Evolutionary conservation across 2,329 filamentous ascomycete species (phyloP), one percentile per base, ranked within the genome.

Genomic region (Lasiodiplodia theobromae): DNA sequence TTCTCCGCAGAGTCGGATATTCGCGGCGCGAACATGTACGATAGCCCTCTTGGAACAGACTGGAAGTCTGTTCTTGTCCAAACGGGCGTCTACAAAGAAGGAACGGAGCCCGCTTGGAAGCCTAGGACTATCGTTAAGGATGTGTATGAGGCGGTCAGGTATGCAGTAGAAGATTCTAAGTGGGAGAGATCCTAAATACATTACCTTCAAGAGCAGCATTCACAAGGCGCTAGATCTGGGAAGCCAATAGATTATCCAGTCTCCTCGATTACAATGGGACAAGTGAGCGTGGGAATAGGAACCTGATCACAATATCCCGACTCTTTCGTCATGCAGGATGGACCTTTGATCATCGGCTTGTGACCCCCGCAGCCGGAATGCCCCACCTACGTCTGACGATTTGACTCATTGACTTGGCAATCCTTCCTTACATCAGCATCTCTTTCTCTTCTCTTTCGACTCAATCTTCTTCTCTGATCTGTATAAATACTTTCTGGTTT

Each of bases 31-130:
- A 97, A 97, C 77, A 86, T 87, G 56, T 97, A 91, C 76, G 75
- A 82, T 54, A 92, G 91, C 71, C 82, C 85, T 4, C 80, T 86
- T 68, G 90, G 90, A 10, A 92, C 89, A n/a, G 83, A 89, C 69
- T 97, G 94, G 94, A 82, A 85, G 51, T 91, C 91, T 53, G 86
- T 96, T 21, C 81, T 97, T 69, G 91, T 97, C 34, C 86, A 88
- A 72, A 97, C 92, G 10, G 94, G 94, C 0, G 93, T 97, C 0
- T 96, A 91, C 81, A 77, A 77, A 37, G 82, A 85, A 54, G 86
- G 84, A 0, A 80, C 78, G 18, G 77, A 77, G 72, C 91, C 92
- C 16, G 84, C 84, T 23, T 86, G 88, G 77, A 82, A 81, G 72
- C 92, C 92, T 8, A 86, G 84, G 62, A 86, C 85, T 31, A 88